Evolutionary conservation across 2,329 filamentous ascomycete genomes (phyloP).

Genomic region (Colletotrichum trifolii): DNA sequence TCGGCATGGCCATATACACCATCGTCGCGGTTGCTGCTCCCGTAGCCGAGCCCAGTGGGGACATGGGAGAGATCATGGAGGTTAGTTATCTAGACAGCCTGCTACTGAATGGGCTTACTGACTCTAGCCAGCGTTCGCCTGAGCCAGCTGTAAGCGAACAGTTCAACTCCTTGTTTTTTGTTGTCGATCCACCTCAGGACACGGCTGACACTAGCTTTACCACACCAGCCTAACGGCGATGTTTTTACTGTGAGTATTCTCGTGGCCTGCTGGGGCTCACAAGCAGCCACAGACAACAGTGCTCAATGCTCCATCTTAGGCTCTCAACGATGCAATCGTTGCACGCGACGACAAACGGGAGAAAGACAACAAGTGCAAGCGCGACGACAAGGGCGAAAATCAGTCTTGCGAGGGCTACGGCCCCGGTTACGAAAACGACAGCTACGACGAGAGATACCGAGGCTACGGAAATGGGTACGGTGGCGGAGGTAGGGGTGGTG

Average conservation of each 20-base stretch:
- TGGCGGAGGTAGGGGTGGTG: not conserved
- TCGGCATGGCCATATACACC: conserved; percentile 26
- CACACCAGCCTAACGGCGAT: conserved; percentile 8
- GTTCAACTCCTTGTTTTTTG: not conserved
- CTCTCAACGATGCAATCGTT: not conserved
- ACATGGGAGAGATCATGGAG: not conserved
- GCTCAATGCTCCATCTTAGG: not conserved
- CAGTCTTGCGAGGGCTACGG: not conserved
- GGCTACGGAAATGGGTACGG: not conserved
- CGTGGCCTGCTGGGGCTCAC: not conserved
- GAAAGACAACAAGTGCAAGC: not conserved
- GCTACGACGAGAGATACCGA: not conserved
- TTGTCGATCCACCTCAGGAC: not conserved
- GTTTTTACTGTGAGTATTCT: not conserved
- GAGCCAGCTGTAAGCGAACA: conserved; percentile 15
- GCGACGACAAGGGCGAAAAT: not conserved
- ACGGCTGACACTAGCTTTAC: not conserved
- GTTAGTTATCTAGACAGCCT: not conserved
- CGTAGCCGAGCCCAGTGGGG: not conserved
- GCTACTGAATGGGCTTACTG: not conserved
- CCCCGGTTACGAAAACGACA: not conserved
- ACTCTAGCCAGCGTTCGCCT: conserved; percentile 8
- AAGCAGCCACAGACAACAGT: not conserved
- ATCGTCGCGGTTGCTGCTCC: conserved; percentile 25
- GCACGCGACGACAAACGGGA: conserved; percentile 8